phyloP scores from a whole-genome alignment of 176 grass and related monocot genomes.

The Eragrostis curvula region DNA sequence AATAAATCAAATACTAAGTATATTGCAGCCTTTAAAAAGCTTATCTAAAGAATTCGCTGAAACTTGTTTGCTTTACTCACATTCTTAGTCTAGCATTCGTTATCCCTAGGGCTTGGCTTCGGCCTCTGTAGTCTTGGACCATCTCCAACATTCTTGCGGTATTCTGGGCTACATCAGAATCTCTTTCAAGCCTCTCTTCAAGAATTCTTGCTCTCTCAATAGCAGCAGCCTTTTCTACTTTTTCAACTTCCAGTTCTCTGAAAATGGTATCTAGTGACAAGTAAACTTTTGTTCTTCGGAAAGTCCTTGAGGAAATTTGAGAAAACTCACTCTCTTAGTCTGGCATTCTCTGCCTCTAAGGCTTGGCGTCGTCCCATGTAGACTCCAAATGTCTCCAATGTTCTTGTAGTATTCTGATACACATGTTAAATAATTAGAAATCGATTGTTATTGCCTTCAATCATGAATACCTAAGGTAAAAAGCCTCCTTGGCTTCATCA shows the following conservation, averaged over 20 bases:
- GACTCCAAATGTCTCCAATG: not conserved
- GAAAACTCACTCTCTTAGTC: slow-evolving; percentile 21
- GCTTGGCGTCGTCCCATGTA: not conserved
- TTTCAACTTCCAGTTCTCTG: not conserved
- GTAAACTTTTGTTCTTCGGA: not conserved
- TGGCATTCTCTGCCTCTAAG: slow-evolving; percentile 1
- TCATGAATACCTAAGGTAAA: not conserved
- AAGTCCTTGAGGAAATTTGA: not conserved
- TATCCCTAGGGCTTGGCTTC: no score
- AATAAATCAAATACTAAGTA: no score
- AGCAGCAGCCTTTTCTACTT: not conserved
- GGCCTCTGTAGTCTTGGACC: no score
- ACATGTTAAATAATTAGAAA: not conserved
- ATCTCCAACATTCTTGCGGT: no score
- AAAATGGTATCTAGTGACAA: no score
- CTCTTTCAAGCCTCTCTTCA: not conserved
- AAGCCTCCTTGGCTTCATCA: not conserved
- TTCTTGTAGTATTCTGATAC: slow-evolving; percentile 4
- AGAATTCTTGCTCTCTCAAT: not conserved
- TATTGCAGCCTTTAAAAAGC: no score
- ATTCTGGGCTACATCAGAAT: no score
- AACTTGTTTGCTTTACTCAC: no score
- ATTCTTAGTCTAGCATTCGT: no score
- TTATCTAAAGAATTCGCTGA: no score
- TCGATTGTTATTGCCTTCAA: not conserved